A percentile compares a stretch with the other conserved stretches of the same genome.
These are phyloP conservation scores for Mortierella sp. DNA, from an alignment of 371 early-diverging fungal genomes.

Conservation along the genomic window DNA sequence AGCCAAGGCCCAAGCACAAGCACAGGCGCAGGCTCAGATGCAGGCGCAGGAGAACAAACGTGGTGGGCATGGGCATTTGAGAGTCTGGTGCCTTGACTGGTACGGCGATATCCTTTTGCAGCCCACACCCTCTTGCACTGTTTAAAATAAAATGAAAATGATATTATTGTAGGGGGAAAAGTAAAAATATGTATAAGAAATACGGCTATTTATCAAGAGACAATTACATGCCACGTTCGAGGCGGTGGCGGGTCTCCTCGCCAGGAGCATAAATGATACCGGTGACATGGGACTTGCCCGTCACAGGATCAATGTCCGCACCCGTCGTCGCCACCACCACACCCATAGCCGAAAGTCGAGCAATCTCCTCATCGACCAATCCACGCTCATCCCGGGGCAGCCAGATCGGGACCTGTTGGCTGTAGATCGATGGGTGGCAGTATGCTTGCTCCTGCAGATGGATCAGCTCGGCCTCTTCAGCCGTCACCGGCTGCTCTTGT, in stretches of 20 bases:
- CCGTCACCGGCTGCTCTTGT: not conserved
- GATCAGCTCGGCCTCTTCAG: conserved; percentile 26
- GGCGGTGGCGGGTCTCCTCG: conserved; percentile 38
- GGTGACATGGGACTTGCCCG: conserved; percentile 33
- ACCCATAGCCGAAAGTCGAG: not conserved
- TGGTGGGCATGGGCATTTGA: conserved; percentile 14
- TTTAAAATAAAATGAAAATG: not conserved
- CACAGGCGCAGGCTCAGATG: not conserved
- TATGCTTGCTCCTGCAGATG: conserved; percentile 48
- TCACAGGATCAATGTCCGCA: conserved; percentile 27
- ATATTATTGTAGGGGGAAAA: not conserved
- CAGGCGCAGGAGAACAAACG: not conserved
- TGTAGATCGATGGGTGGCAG: conserved; percentile 44
- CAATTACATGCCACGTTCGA: conserved; percentile 44
- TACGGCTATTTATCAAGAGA: no score
- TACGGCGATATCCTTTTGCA: conserved; percentile 24
- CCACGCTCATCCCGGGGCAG: conserved; percentile 45
- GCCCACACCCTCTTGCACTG: not conserved
- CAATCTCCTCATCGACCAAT: conserved; percentile 31
- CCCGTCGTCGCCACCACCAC: conserved; percentile 44
- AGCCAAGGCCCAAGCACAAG: not conserved
- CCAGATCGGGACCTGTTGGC: conserved; percentile 42
- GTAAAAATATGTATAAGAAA: conserved; percentile 1
- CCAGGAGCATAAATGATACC: conserved; percentile 54
- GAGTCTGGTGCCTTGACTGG: conserved; percentile 40